Base-by-base conservation (phyloP, 2,329 filamentous ascomycete species). In the Didymella arachidicola region DNA sequence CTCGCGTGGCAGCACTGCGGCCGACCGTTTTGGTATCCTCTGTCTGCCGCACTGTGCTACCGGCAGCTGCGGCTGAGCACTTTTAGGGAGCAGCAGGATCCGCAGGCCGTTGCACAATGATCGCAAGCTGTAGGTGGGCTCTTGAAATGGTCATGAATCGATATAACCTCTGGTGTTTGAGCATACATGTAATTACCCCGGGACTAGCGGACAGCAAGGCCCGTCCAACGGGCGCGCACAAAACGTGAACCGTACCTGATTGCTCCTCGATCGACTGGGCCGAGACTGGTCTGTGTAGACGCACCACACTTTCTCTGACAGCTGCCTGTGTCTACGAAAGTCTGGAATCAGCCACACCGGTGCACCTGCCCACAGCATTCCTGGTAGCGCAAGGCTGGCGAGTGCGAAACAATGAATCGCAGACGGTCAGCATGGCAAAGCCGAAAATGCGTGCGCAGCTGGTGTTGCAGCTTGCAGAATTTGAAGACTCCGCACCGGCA, bases 291-390 rank as follows among this genome's bases (percentile, higher is more conserved):
- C 50, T 38, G 3, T 32, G 25, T 29, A 41, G 26, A 10, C 30
- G 53, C 38, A 49, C 39, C 36, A 39, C 27, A 41, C 29, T 39
- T 38, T 27, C 41, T 56, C 39, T 58, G 48, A 48, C 56, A 50
- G 45, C 56, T 34, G 50, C 39, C 44, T 32, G 55, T 45, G 49
- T 44, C 27, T 25, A 49, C 25, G 19, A 16, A 18, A 45, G 50
- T 59, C 50, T 50, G 45, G 50, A 57, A 34, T 26, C 47, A 39
- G 42, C 54, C 54, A 51, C 36, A 5, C 49, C 55, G 49, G 34
- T 29, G 36, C 29, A 57, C 48, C 43, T 58, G 49, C 38, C 38
- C 25, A 29, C n/a, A 16, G 14, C 25, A 34, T 22, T 11, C 34
- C 6, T 19, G 19, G 27, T 38, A 36, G 50, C 22, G 34, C 46